A percentile compares a stretch with the other conserved stretches of the same genome.
phyloP scores from a whole-genome alignment of 305 asterid genomes.

The Striga hermonthica region DNA sequence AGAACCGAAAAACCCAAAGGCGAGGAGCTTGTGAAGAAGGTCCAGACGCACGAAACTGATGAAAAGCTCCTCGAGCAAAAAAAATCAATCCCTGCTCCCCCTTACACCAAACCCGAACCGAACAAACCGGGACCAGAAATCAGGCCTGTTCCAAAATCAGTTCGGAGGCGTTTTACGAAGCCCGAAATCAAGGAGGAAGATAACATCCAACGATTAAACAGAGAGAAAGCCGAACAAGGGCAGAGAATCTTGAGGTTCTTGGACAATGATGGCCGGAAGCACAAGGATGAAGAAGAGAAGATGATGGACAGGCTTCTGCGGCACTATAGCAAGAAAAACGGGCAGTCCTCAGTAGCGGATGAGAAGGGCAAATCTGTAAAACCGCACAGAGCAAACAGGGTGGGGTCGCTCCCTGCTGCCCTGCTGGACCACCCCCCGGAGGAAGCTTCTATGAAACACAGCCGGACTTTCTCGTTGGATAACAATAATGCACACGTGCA shows the following conservation, averaged over 20 bases:
- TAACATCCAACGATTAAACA: conserved; percentile 4
- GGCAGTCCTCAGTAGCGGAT: conserved; percentile 10
- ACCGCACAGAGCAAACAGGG: conserved; percentile 26
- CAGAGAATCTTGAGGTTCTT: conserved; percentile 42
- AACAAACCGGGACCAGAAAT: conserved; percentile 17
- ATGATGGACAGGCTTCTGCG: conserved; percentile 46
- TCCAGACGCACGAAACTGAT: conserved; percentile 31
- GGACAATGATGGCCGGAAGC: conserved; percentile 27
- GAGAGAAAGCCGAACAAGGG: conserved; percentile 38
- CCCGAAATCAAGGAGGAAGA: conserved; percentile 16
- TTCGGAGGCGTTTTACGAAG: conserved; percentile 39
- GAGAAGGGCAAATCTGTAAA: conserved; percentile 30
- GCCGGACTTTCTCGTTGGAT: conserved; percentile 51
- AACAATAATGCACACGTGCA: conserved; percentile 54
- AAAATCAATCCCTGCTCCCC: conserved; percentile 49
- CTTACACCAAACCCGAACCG: conserved; percentile 40
- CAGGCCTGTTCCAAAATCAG: conserved; percentile 44
- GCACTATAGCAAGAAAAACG: conserved; percentile 50
- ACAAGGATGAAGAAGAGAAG: conserved; percentile 52
- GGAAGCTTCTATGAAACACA: conserved; percentile 38
- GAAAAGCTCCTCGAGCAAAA: conserved; percentile 32
- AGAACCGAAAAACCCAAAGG: background rate
- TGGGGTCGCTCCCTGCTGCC: conserved; percentile 46
- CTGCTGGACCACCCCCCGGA: conserved; percentile 36
- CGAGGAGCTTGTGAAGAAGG: too few species aligned